Base-by-base conservation (phyloP, 2,329 filamentous ascomycete species). In the Cladosporium halotolerans region DNA sequence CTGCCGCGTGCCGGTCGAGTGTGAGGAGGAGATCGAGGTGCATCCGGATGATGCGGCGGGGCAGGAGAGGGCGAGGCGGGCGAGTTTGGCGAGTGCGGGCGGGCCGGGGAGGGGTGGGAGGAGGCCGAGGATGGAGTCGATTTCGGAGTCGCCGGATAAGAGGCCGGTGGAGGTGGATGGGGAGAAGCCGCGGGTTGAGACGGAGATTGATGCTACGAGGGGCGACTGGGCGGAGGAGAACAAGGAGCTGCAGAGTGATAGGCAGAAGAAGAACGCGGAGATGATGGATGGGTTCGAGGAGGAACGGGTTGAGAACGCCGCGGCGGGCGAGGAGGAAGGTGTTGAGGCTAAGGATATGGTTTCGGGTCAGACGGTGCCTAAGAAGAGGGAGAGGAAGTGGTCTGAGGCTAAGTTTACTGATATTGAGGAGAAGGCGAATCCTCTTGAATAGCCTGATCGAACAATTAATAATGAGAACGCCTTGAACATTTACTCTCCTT, bases 1-100 rank as follows among this genome's bases (percentile, higher is more conserved):
- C 18, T 92, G 86, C 63, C 77, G 82, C 23, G 75, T 81, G 9
- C 88, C 89, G 0, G 74, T 69, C 44, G 83, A 83, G 0, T 89
- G 86, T 4, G 52, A 49, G 14, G 39, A 33, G 9, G 45, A 48
- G 19, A 54, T 53, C 28, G 50, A 53, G 33, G 50, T 53, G 1
- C 50, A 53, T n/a, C 50, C 50, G 3, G 50, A 53, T 2, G 50
- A 53, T 11, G 43, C 34, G 31, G 23, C 33, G 1, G 43, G 43
- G 6, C 50, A 53, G 32, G 40, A 53, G 13, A 31, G 42, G n/a
- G 38, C 42, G 34, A 19, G 43, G 8, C 43, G 50, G 14, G 43
- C 50, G 38, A 46, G 43, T 14, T 41, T 46, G 42, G 34, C 34
- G 10, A 36, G 34, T 36, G 10, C 34, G 5, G 34, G 10, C 34